Conservation (phyloP, 768 basidiomycete species). For the Rhodocollybia butyracea region DNA sequence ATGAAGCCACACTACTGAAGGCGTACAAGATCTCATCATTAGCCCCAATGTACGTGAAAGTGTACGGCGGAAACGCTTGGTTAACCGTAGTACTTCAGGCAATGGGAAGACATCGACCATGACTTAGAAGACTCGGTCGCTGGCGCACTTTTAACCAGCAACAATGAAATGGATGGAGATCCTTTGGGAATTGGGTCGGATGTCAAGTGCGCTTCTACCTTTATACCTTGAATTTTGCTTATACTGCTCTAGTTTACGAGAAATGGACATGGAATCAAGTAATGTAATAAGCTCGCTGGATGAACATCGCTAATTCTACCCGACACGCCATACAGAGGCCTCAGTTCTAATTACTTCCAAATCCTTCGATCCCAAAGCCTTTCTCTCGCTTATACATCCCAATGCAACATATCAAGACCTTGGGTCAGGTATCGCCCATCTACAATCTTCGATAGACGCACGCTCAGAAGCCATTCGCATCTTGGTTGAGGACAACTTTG, state of each 20-base stretch:
- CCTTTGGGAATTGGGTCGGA: conserved; percentile 73
- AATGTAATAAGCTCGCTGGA: conserved; percentile 14
- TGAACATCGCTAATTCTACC: not conserved
- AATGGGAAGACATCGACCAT: conserved; percentile 91
- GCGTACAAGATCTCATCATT: conserved; percentile 81
- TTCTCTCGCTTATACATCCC: conserved; percentile 88
- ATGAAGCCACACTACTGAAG: conserved; percentile 83
- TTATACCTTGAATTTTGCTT: not conserved
- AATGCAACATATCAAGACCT: conserved; percentile 95
- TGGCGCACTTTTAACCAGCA: conserved; percentile 55
- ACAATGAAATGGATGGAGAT: conserved; percentile 62
- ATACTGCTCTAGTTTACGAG: conserved; percentile 43
- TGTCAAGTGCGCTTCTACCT: conserved; percentile 47
- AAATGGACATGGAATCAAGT: conserved; percentile 81
- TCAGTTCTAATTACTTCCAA: conserved; percentile 87
- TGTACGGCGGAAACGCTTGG: conserved; percentile 4
- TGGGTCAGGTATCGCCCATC: conserved; percentile 66
- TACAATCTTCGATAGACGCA: conserved; percentile 80
- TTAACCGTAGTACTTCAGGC: conserved; percentile 36
- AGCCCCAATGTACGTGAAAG: conserved; percentile 60
- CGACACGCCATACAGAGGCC: conserved; percentile 47
- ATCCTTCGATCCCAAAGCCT: conserved; percentile 93
- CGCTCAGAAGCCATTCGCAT: conserved; percentile 93
- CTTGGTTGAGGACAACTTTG: conserved; percentile 96
- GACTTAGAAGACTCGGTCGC: conserved; percentile 77